Evolutionary conservation across 257 asterid species (phyloP), one percentile per base, ranked within the genome.

Genomic region (Scutellaria baicalensis): DNA sequence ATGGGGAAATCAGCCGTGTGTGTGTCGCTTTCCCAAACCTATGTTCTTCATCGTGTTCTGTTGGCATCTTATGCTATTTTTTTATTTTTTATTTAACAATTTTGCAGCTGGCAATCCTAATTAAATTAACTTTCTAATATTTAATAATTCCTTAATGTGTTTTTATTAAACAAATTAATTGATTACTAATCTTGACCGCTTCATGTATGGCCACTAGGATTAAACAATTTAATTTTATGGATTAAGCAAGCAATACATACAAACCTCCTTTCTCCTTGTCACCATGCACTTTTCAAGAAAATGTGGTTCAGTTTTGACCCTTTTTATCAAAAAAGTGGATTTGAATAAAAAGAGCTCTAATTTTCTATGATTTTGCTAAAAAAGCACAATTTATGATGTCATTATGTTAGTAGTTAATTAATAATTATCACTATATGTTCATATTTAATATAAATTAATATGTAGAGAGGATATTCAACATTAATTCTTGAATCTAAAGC

Each of bases 1-100:
- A 27, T 11, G 69, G 72, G 31, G 55, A 59, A 68, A 36, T 13
- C 58, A 77, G 71, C 72, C 78, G 75, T 72, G 78, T 44, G 78
- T 50, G 39, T 68, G 82, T 78, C 75, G 76, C 59, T 68, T 72
- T 72, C 70, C 64, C 10, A 10, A 65, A 39, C 60, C 66, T 10
- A 39, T 38, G 12, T 27, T 23, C 54, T 42, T 69, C 77, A 42
- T 71, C 66, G 71, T 72, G 16, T 66, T 60, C 21, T 38, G 18
- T 77, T 77, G 69, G 72, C 78, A 68, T 72, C 75, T 66, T 66
- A 43, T 23, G 72, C 38, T 60, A 18, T 43, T 38, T 2, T 0
- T 18, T 2, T 13, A 10, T 27, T 43, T 6, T 17, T 18, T 18
- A 54, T 33, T 35, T 23, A 7, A 20, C 59, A 9, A 42, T 42